Conservation (phyloP, 1,284 basidiomycete species). For the Apiotrichum gracile region DNA sequence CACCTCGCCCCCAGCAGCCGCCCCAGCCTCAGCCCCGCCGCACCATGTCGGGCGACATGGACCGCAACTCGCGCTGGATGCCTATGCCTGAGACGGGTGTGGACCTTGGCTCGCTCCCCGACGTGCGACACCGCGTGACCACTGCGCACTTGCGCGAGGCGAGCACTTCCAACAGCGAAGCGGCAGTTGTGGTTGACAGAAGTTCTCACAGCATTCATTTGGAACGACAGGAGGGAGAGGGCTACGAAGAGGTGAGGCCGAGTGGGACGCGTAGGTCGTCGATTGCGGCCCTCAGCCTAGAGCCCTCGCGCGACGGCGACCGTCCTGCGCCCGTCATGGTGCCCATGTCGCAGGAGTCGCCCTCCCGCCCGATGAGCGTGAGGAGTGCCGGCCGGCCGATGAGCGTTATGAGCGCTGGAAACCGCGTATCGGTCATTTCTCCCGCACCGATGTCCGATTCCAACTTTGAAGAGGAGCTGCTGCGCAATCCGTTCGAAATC, state of each 20-base stretch:
- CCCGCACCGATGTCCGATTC: constrained; percentile 2
- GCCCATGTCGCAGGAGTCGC: constrained; percentile 16
- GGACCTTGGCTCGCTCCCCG: not conserved
- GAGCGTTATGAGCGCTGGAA: not conserved
- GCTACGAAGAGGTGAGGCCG: too few relatives aligned
- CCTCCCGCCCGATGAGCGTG: not conserved
- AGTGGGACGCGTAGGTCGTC: not conserved
- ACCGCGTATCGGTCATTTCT: not conserved
- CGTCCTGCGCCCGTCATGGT: constrained; percentile 20
- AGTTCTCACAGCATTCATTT: not conserved
- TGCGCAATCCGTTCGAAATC: constrained; percentile 40
- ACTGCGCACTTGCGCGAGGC: not conserved
- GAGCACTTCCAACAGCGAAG: not conserved
- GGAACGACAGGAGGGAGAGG: too few relatives aligned
- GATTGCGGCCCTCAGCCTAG: not conserved
- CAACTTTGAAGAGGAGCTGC: constrained; percentile 14
- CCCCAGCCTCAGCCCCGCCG: not conserved
- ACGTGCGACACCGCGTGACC: not conserved
- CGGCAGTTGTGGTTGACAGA: not conserved
- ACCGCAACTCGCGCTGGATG: not conserved
- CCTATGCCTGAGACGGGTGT: not conserved
- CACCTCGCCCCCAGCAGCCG: not conserved
- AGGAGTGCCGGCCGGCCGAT: not conserved
- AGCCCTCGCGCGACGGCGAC: not conserved
- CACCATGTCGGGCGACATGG: not conserved